A percentile compares a stretch with the other conserved stretches of the same genome.
Evolutionary conservation across 169 alveolate genomes (phyloP).

Genomic region (Plasmodium fragile): DNA sequence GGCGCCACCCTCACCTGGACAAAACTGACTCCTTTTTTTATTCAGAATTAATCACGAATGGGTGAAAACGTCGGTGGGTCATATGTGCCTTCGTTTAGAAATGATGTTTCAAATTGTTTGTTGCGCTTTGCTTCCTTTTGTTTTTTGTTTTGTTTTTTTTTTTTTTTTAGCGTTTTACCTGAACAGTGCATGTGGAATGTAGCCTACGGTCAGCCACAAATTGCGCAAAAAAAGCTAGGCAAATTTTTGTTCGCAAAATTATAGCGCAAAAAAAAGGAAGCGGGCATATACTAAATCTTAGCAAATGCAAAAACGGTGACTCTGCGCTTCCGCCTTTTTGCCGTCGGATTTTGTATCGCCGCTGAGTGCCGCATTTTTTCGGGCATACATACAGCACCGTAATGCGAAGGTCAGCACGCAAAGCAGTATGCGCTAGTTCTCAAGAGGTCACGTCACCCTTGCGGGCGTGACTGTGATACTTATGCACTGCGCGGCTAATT

Average conservation of each 20-base stretch:
- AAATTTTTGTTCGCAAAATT: neutral
- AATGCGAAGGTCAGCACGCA: neutral
- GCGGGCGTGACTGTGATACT: neutral
- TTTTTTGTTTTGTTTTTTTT: neutral
- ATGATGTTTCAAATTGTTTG: neutral
- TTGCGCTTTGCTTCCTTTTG: neutral
- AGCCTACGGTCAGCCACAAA: neutral
- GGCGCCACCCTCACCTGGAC: neutral
- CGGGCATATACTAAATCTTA: neutral
- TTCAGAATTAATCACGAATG: neutral
- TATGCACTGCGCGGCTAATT: neutral
- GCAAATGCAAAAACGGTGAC: neutral
- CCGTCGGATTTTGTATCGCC: neutral
- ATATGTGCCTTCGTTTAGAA: neutral
- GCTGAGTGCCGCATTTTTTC: neutral
- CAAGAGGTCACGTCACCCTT: neutral
- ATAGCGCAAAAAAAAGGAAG: neutral
- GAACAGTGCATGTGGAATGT: neutral
- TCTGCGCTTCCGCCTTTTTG: neutral
- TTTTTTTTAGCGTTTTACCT: neutral
- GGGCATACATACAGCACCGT: neutral
- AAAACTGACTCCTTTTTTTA: neutral
- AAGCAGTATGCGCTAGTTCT: neutral
- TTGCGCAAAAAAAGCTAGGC: neutral
- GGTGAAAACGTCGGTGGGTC: neutral